A percentile compares a stretch with the other conserved stretches of the same genome.
phyloP scores from a whole-genome alignment of 371 early-diverging fungal genomes.

The Mucor circinelloides region DNA sequence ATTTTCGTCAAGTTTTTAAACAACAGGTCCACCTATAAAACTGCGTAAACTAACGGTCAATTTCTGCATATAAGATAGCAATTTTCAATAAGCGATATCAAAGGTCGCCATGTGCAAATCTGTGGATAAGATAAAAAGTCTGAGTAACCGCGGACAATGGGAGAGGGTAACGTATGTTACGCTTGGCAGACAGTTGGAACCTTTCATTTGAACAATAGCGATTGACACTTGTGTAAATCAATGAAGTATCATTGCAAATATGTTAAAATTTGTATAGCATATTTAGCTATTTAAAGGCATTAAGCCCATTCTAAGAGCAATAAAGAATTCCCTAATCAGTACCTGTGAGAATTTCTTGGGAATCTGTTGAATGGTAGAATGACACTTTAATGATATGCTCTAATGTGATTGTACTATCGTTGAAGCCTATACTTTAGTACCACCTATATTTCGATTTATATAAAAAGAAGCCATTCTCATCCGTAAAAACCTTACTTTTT shows the following conservation, averaged over 20 bases:
- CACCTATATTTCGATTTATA: neutral
- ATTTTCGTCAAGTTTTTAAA: neutral
- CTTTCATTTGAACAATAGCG: neutral
- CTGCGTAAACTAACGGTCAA: neutral
- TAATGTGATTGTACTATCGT: neutral
- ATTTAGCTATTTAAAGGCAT: neutral
- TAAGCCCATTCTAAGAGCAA: neutral
- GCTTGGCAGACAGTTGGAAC: neutral
- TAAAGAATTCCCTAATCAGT: neutral
- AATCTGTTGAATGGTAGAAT: neutral
- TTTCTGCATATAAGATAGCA: neutral
- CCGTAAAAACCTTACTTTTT: neutral
- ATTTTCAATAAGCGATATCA: neutral
- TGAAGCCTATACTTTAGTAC: neutral
- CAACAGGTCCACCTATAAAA: neutral
- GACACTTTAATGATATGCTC: neutral
- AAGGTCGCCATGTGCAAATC: neutral
- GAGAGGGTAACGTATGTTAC: neutral
- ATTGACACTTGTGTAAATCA: neutral
- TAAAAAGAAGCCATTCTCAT: neutral
- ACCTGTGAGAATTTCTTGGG: neutral
- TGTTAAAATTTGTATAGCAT: neutral
- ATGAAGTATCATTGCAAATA: neutral
- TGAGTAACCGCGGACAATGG: neutral
- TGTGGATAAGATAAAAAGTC: too few relatives aligned